Conservation (phyloP, 345 rosid species). For the Streptanthus diversifolius region DNA sequence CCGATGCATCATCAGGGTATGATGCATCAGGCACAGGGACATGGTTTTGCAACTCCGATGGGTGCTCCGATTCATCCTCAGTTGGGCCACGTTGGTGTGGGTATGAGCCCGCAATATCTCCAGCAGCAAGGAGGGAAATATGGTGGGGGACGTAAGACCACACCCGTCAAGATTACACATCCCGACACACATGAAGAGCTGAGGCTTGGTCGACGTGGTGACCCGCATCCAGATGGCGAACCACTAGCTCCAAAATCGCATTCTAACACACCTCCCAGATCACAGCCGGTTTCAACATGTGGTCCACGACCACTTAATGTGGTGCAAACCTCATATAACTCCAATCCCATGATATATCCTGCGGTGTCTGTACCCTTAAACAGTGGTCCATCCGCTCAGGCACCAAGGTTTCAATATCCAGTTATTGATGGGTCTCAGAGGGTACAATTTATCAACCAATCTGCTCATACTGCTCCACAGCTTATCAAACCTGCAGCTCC, state of each 20-base stretch:
- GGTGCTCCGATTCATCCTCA: conserved; percentile 63
- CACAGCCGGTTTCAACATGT: conserved; percentile 63
- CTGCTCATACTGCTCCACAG: conserved; percentile 37
- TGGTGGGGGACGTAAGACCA: conserved; percentile 57
- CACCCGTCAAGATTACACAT: conserved; percentile 79
- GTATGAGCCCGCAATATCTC: conserved; percentile 55
- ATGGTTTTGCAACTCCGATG: conserved; percentile 59
- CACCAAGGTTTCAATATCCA: conserved; percentile 50
- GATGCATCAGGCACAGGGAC: conserved; percentile 80
- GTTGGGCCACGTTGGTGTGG: conserved; percentile 66
- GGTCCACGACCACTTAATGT: conserved; percentile 49
- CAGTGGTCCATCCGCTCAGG: conserved; percentile 60
- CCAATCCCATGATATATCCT: conserved; percentile 44
- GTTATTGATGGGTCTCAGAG: conserved; percentile 59
- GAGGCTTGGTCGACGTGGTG: conserved; percentile 73
- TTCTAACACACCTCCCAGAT: conserved; percentile 55
- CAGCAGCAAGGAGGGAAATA: conserved; percentile 78
- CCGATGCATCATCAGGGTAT: conserved; percentile 76
- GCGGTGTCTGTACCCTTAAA: conserved; percentile 54
- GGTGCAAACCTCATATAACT: conserved; percentile 44
- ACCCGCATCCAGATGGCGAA: conserved; percentile 53
- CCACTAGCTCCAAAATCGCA: conserved; percentile 55
- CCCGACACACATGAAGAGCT: conserved; percentile 94
- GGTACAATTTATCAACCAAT: conserved; percentile 47
- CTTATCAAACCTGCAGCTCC: conserved; percentile 43